Evolutionary conservation across 2,329 filamentous ascomycete species (phyloP), one percentile per base, ranked within the genome.

Genomic region (Xylariaceae sp.): DNA sequence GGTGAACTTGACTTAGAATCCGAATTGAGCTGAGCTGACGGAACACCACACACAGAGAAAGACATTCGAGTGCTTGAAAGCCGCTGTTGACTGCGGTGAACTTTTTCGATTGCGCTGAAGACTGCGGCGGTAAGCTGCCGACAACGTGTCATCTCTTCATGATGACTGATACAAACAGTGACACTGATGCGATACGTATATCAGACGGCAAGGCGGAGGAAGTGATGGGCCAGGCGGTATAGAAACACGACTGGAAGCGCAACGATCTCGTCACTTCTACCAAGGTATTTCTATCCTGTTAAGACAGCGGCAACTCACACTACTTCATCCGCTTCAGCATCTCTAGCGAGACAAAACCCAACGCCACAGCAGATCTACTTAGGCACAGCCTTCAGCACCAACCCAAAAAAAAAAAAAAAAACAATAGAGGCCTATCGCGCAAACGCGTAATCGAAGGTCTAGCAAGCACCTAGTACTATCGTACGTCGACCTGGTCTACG

Each of bases 381-480:
- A 77, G 84, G 83, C 47, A 63, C 59, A 14, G 77, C 76, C 19
- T 80, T 80, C 63, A 81, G 82, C 40, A 73, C 80, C 48, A 84
- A 81, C 62, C 73, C 74, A 11, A 75, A 85, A 52, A 88, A 87
- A 70, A 86, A 86, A 67, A 73, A 11, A 75, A 85, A 52, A 88
- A 87, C 70, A 86, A 86, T 67, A 73, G 74, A 49, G 85, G 85
- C 6, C 75, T 89, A 30, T 85, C 80, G 3, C 75, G 83, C 47
- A 89, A 89, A 67, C 85, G 87, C 67, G 73, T 88, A 47, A 72
- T 87, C 54, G 85, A 89, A 69, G 85, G 83, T 22, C 75, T 83
- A 55, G 74, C 30, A 69, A 80, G 61, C 77, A 81, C 27, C 69
- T 84, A 15, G 69, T 71, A 22, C 71, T 83, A 42, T 71, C 77